Evolutionary conservation across 1,284 basidiomycete species (phyloP).

Genomic region (Sanghuangporus baumii): DNA sequence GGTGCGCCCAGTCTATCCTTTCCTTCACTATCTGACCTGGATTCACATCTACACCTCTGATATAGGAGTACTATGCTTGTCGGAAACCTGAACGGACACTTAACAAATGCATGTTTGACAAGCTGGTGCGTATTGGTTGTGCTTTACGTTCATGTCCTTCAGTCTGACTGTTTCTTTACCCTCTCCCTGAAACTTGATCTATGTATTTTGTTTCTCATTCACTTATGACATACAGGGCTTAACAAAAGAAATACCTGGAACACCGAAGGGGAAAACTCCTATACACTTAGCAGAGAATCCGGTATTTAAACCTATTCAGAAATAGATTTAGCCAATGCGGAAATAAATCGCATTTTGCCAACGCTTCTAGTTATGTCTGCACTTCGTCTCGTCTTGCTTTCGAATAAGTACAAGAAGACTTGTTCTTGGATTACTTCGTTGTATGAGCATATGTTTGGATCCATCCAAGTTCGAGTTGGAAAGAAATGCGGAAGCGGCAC

Average conservation of each 20-base stretch:
- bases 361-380: too few species aligned
- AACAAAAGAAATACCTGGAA: conserved; percentile 88
- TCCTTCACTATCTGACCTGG: not conserved
- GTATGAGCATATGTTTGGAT: not conserved
- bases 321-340: conserved; percentile 34
- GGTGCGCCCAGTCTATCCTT: conserved; percentile 38
- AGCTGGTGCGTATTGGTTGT: conserved; percentile 60
- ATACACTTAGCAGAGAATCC: conserved; percentile 90
- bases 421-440: too few species aligned
- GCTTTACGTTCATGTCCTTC: not conserved
- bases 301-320: conserved; percentile 74
- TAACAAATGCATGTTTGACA: conserved; percentile 96
- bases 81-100: conserved; percentile 86
- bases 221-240: conserved; percentile 63
- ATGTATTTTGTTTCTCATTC: not conserved
- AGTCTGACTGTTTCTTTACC: not conserved
- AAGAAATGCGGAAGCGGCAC: not conserved
- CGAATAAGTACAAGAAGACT: not conserved
- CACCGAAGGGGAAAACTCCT: conserved; percentile 78
- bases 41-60: not conserved
- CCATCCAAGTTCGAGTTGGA: not conserved
- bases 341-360: not conserved
- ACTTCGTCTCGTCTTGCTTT: not conserved
- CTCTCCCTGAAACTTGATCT: conserved; percentile 9
- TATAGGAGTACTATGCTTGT: conserved; percentile 85